Conservation (phyloP, 2,329 filamentous ascomycete species). For the Ophiocordyceps unilateralis region DNA sequence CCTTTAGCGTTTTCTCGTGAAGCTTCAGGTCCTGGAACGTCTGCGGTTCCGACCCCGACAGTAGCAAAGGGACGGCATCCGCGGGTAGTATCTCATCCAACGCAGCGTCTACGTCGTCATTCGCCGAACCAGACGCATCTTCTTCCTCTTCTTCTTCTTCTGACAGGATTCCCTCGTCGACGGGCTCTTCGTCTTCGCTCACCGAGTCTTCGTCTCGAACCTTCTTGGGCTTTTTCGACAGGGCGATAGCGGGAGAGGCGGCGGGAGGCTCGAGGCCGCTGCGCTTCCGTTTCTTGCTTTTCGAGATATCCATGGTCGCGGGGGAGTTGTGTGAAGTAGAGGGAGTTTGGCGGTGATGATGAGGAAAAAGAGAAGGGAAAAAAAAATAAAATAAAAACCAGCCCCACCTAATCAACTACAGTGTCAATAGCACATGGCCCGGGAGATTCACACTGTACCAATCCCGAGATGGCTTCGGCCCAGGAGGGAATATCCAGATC, state of each 20-base stretch:
- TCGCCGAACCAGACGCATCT: slow-evolving; percentile 11
- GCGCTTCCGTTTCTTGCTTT: slow-evolving; percentile 27
- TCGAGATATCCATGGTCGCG: slow-evolving; percentile 14
- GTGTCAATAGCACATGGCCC: no score
- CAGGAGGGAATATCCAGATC: no score
- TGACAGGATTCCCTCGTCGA: slow-evolving; percentile 7
- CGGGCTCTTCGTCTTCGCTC: slow-evolving; percentile 9
- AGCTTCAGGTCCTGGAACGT: slow-evolving; percentile 71
- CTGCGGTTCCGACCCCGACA: slow-evolving; percentile 42
- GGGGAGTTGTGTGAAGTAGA: not conserved
- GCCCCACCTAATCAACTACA: no score
- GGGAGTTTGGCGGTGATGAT: slow-evolving; percentile 1
- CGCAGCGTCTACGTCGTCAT: slow-evolving; percentile 10
- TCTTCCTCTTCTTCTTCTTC: slow-evolving; percentile 12
- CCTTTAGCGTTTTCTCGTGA: slow-evolving; percentile 75
- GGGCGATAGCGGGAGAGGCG: slow-evolving; percentile 6
- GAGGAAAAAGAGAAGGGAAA: not conserved
- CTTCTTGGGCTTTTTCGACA: slow-evolving; percentile 24
- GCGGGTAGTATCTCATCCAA: slow-evolving; percentile 17
- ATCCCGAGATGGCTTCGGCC: no score
- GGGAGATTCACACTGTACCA: no score
- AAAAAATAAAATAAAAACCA: not conserved
- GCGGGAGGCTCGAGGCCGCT: slow-evolving; percentile 16
- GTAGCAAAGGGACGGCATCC: slow-evolving; percentile 29
- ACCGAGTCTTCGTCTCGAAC: slow-evolving; percentile 15